These are phyloP conservation scores for Choiromyces venosus DNA, from an alignment of 495 filamentous ascomycete genomes.

Conservation along the genomic window DNA sequence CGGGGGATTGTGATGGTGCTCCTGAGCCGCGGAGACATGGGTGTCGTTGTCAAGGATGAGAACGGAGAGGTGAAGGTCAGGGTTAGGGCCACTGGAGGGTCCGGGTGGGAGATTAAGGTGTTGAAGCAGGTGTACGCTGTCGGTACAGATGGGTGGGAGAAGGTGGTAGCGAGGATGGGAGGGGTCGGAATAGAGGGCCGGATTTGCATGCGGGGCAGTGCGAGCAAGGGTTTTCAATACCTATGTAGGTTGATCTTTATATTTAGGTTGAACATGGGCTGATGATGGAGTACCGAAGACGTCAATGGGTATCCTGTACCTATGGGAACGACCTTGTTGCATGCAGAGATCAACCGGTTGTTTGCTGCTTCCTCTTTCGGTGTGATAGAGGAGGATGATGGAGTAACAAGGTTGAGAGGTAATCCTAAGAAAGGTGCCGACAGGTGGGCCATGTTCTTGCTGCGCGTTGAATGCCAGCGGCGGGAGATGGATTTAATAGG, in stretches of 20 bases:
- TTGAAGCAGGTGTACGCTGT: slow-evolving; percentile 27
- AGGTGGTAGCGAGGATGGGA: slow-evolving; percentile 30
- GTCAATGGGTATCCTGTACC: slow-evolving; percentile 36
- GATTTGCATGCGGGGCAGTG: slow-evolving; percentile 26
- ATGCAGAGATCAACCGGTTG: slow-evolving; percentile 70
- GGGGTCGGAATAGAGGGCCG: slow-evolving; percentile 32
- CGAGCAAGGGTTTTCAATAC: slow-evolving; percentile 29
- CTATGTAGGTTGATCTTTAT: slow-evolving; percentile 12
- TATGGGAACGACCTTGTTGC: slow-evolving; percentile 56
- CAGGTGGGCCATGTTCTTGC: slow-evolving; percentile 85
- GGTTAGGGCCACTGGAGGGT: slow-evolving; percentile 17
- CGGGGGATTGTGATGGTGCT: slow-evolving; percentile 57
- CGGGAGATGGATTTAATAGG: slow-evolving; percentile 30
- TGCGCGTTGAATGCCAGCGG: slow-evolving; percentile 56
- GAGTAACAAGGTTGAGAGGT: slow-evolving; percentile 44
- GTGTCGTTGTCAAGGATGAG: slow-evolving; percentile 48
- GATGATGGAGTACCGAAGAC: neutral
- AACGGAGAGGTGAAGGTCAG: slow-evolving; percentile 27
- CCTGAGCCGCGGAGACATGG: slow-evolving; percentile 54
- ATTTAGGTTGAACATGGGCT: neutral
- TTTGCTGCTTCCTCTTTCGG: slow-evolving; percentile 79
- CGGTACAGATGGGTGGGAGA: slow-evolving; percentile 27
- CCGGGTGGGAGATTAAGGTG: slow-evolving; percentile 22
- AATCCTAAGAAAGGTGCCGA: slow-evolving; percentile 62
- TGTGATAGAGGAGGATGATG: slow-evolving; percentile 50